Evolutionary conservation across 345 rosid species (phyloP), one percentile per base, ranked within the genome.

Genomic region (Chamaenerion angustifolium): DNA sequence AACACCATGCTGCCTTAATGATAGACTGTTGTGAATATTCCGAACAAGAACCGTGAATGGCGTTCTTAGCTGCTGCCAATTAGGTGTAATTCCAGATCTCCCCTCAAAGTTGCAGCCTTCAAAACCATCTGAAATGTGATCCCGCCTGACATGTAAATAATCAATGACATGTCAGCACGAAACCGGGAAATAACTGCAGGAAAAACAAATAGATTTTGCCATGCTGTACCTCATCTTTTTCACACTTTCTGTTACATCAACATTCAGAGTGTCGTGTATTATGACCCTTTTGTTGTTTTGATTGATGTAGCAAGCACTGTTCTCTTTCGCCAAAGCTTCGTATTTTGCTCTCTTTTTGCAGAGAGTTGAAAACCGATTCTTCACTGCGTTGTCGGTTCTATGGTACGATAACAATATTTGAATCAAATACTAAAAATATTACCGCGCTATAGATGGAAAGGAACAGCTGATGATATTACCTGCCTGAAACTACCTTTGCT

Each of bases 341-440:
- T 80, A 80, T 67, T 84, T 92, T 25, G 95, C 95, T 70, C 84
- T 92, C 71, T 87, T 92, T 82, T 92, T 92, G 69, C 98, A 87
- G 42, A 92, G 68, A 18, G 98, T 92, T 12, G 98, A 70, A 66
- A 92, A 92, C 43, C 98, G 76, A 57, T 92, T 92, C 72, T 92
- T 92, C 68, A 92, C 98, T n/a, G 98, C 98, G 58, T 92, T 92
- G 74, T 92, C 98, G 17, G 98, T 92, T 72, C 98, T 92, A 74
- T 65, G 10, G n/a, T 43, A 11, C 10, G 21, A 10, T 40, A 11
- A 1, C 17, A 43, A 3, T 8, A 12, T 11, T 16, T 35, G 16
- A 50, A 50, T 31, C 42, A 27, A 21, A 49, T 13, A 12, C 8
- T 12, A 18, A 21, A 0, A 14, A 3, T 14, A 49, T 3, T 31